A percentile compares a stretch with the other conserved stretches of the same genome.
Evolutionary conservation across 805 yeast species (phyloP).

Genomic region (Priceomyces castillae): DNA sequence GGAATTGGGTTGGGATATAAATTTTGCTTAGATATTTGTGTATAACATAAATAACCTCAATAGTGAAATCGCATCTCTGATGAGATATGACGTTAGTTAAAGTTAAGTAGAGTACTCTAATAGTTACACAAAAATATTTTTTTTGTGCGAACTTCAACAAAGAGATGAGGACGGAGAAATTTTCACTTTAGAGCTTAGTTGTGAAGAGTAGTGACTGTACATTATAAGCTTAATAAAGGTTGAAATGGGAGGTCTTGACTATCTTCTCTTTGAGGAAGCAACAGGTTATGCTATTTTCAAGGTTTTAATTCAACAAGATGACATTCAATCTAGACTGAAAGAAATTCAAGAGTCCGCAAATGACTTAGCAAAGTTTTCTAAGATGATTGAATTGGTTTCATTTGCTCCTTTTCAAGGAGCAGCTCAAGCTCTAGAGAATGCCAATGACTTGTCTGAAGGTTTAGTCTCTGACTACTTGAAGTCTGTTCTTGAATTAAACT

Average conservation of each 20-base stretch:
- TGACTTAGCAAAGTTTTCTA: constrained; percentile 85
- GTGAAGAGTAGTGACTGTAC: constrained; percentile 1
- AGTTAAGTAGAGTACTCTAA: too few species aligned
- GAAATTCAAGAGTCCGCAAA: constrained; percentile 91
- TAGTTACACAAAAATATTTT: constrained; percentile 9
- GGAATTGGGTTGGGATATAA: constrained; percentile 71
- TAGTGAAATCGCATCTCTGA: too few species aligned
- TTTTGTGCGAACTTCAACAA: constrained; percentile 4
- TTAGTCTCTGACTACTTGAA: constrained; percentile 89
- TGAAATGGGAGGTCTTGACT: constrained; percentile 74
- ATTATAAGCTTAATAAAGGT: constrained; percentile 1
- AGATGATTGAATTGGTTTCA: constrained; percentile 87
- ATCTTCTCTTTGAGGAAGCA: constrained; percentile 94
- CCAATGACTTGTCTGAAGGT: constrained; percentile 97
- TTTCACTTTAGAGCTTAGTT: constrained; percentile 4
- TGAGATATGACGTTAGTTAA: too few species aligned
- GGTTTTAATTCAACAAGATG: constrained; percentile 91
- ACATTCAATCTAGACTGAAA: constrained; percentile 83
- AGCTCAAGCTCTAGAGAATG: constrained; percentile 97
- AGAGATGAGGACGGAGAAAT: constrained; percentile 11
- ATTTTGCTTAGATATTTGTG: constrained; percentile 51
- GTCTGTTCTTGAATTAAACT: constrained; percentile 82
- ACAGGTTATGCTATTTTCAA: constrained; percentile 97
- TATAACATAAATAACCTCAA: too few species aligned
- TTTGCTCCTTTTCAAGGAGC: constrained; percentile 99